phyloP scores from a whole-genome alignment of 305 asterid genomes.

The Ilex paraguariensis region DNA sequence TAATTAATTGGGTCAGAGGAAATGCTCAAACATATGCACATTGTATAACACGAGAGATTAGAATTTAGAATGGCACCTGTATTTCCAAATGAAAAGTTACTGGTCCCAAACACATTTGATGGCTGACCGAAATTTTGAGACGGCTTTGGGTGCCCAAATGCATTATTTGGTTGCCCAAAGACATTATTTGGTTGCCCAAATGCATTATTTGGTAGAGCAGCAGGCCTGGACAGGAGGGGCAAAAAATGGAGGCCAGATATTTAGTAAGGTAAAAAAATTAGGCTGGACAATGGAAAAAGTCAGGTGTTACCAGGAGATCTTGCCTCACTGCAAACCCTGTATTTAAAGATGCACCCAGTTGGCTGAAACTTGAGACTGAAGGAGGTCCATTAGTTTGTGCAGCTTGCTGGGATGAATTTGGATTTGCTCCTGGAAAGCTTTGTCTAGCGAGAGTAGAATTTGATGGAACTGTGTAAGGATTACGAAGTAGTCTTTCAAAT shows the following conservation, averaged over 20 bases:
- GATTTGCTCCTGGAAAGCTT: constrained; percentile 27
- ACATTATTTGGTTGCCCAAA: constrained; percentile 37
- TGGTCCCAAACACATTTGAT: constrained; percentile 30
- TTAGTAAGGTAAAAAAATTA: neutral
- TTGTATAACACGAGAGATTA: constrained; percentile 3
- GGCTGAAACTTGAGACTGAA: constrained; percentile 61
- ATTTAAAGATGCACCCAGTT: constrained; percentile 48
- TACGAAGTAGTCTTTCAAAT: constrained; percentile 60
- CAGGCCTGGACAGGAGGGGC: constrained; percentile 31
- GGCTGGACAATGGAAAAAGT: neutral
- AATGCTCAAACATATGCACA: constrained; percentile 4
- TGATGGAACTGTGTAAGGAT: constrained; percentile 36
- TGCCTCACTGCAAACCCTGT: constrained; percentile 45
- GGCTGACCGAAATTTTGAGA: constrained; percentile 41
- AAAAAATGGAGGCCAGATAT: constrained; percentile 7
- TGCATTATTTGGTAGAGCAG: constrained; percentile 40
- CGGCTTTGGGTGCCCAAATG: constrained; percentile 46
- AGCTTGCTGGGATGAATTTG: constrained; percentile 21
- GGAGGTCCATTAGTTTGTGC: constrained; percentile 41
- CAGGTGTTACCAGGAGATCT: constrained; percentile 5
- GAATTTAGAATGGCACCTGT: constrained; percentile 37
- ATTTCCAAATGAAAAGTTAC: constrained; percentile 35
- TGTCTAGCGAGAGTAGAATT: constrained; percentile 41
- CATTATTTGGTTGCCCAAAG: constrained; percentile 21
- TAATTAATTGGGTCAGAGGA: constrained; percentile 12